Percentiles rank a stretch among this genome's conserved stretches.
Evolutionary conservation across 306 rosid genomes (phyloP).

Genomic region (Dicorynia guianensis): DNA sequence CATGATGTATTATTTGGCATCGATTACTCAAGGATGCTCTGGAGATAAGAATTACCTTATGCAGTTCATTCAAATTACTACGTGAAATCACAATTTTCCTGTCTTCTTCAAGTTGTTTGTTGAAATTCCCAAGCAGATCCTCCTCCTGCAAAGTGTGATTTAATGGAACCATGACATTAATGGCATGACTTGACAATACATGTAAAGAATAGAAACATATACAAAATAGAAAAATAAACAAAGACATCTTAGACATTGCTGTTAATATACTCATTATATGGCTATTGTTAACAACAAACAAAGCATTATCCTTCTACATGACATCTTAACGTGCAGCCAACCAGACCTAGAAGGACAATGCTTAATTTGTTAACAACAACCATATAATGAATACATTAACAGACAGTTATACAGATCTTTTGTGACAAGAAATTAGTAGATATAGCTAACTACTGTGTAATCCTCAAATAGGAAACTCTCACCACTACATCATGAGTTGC

Average conservation of each 20-base stretch:
- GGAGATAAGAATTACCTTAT: slow-evolving; percentile 58
- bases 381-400: slow-evolving; percentile 9
- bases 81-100: slow-evolving; percentile 81
- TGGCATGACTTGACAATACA: too few relatives aligned
- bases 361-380: not conserved
- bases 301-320: too few relatives aligned
- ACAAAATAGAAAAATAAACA: slow-evolving; percentile 5
- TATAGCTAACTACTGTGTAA: slow-evolving; percentile 3
- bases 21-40: slow-evolving; percentile 15
- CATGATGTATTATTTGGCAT: slow-evolving; percentile 1
- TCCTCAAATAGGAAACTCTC: slow-evolving; percentile 5
- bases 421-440: not conserved
- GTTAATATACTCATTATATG: too few relatives aligned
- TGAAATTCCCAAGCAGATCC: slow-evolving; percentile 71
- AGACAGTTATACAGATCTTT: not conserved
- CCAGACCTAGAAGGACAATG: too few relatives aligned
- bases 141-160: slow-evolving; percentile 72
- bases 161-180: slow-evolving; percentile 31
- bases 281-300: too few relatives aligned
- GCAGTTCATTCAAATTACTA: slow-evolving; percentile 83
- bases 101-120: slow-evolving; percentile 94
- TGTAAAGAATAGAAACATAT: not conserved
- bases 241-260: not conserved
- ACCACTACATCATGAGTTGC: too few relatives aligned
- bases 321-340: too few relatives aligned